phyloP scores from a whole-genome alignment of 2,329 filamentous ascomycete genomes.

The Phaeoacremonium minimum region DNA sequence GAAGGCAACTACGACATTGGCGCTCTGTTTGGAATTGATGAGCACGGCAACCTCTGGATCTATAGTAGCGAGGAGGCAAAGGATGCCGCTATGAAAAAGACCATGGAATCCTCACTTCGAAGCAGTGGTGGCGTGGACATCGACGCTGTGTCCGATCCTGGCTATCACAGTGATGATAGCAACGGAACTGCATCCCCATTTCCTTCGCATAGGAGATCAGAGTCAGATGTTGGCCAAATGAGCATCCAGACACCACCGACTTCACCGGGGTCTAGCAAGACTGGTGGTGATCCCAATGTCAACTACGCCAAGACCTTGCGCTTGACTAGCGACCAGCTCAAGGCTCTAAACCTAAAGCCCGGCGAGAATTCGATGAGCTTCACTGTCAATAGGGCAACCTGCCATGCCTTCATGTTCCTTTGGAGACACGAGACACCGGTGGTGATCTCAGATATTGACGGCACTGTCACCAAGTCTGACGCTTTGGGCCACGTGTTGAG shows the following conservation, averaged over 20 bases:
- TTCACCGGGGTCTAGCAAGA: slow-evolving; percentile 60
- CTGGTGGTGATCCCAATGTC: slow-evolving; percentile 63
- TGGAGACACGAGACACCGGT: slow-evolving; percentile 91
- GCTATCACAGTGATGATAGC: slow-evolving; percentile 89
- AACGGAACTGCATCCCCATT: slow-evolving; percentile 46
- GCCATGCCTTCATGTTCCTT: slow-evolving; percentile 86
- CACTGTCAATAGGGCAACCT: slow-evolving; percentile 91
- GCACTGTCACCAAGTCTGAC: slow-evolving; percentile 97
- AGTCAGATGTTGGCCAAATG: slow-evolving; percentile 58
- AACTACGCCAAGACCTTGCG: slow-evolving; percentile 97
- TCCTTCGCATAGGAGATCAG: slow-evolving; percentile 55
- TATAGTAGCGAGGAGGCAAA: slow-evolving; percentile 98
- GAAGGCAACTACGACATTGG: slow-evolving; percentile 96
- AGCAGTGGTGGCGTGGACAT: slow-evolving; percentile 50
- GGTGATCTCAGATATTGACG: slow-evolving; percentile 97
- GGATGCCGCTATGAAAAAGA: slow-evolving; percentile 72
- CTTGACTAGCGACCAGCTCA: slow-evolving; percentile 91
- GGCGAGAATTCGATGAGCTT: slow-evolving; percentile 96
- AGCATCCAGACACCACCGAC: slow-evolving; percentile 62
- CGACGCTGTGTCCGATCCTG: slow-evolving; percentile 88
- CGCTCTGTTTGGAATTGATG: slow-evolving; percentile 89
- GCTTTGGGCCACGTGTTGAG: slow-evolving; percentile 90
- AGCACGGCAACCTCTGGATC: slow-evolving; percentile 97
- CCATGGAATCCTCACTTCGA: slow-evolving; percentile 45
- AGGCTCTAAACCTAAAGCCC: slow-evolving; percentile 72